Percentiles rank a stretch among this genome's conserved stretches.
These are phyloP conservation scores for Trichothecium roseum DNA, from an alignment of 2,329 filamentous ascomycete genomes.

Conservation along the genomic window DNA sequence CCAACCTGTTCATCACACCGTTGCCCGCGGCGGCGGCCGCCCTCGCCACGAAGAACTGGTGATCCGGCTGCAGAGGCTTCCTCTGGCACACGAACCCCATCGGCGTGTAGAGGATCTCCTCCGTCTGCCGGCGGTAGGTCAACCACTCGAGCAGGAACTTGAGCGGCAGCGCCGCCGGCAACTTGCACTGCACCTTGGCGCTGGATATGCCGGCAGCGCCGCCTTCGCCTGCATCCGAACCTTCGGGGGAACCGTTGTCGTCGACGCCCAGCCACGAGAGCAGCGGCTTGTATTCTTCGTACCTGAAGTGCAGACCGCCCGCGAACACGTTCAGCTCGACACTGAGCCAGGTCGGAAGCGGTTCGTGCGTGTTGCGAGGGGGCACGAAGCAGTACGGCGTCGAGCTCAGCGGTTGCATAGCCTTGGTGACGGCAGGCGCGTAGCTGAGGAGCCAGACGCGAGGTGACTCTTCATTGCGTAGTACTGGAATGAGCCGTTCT, in stretches of 20 bases:
- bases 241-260: too few species aligned
- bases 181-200: too few species aligned
- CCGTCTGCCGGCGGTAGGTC: constrained; percentile 35
- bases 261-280: constrained; percentile 18
- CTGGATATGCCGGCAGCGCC: too few species aligned
- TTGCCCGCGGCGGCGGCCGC: too few species aligned
- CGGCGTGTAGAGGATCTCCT: constrained; percentile 45
- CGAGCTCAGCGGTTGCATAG: constrained; percentile 48
- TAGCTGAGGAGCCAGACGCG: constrained; percentile 42
- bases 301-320: constrained; percentile 50
- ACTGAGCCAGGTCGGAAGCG: constrained; percentile 39
- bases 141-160: constrained; percentile 46
- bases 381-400: constrained; percentile 45
- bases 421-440: constrained; percentile 46
- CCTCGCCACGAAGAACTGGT: constrained; percentile 51
- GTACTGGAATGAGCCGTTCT: constrained; percentile 37
- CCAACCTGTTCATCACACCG: too few species aligned
- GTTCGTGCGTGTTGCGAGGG: constrained; percentile 23
- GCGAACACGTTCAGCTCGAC: constrained; percentile 50
- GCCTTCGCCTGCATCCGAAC: too few species aligned
- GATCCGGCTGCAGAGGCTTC: constrained; percentile 28
- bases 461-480: constrained; percentile 17
- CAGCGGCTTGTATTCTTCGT: constrained; percentile 29
- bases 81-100: constrained; percentile 43
- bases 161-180: too few species aligned